Base-by-base conservation (phyloP, 2,329 filamentous ascomycete genomes). In the Plectosphaerella plurivora region DNA sequence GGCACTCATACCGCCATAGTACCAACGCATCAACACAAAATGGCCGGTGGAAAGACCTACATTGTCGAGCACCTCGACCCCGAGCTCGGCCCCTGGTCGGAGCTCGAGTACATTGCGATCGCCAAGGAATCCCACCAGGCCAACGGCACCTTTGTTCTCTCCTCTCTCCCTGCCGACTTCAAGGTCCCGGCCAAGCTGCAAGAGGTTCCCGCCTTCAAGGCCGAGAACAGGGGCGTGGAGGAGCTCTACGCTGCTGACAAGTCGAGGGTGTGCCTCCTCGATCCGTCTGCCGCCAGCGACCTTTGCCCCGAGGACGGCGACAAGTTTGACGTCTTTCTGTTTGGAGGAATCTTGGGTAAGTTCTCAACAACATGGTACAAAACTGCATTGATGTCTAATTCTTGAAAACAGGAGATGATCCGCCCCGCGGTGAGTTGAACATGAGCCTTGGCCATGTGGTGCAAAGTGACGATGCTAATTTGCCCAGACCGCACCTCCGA, bases 1-100 rank as follows among this genome's bases (percentile, higher is more conserved):
- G 8, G 11, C 28, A 33, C 28, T 12, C 28, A 33, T 33, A 12
- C 28, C 45, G 24, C 8, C 4, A 5, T 12, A 33, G 9, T 12
- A 33, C 8, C 28, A 33, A 33, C 28, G 9, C 28, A 12, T 3
- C 28, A 18, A 44, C 11, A 22, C 41, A 44, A 2, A 18, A 44
- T 44, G 41, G 16, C 48, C 10, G 39, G 39, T 9, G 67, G 68
- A 59, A 89, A 91, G 71, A 92, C 85, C 44, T 97, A 94, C 73
- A 89, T 97, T 63, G 92, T 97, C 62, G 93, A 97, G 76, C 93
- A 99, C 72, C 85, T 99, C 59, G 94, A 99, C 73, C 87, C 89
- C 41, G 94, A 99, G 71, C 81, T 99, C 28, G 94, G 95, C 35
- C 82, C 84, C 41, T 99, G 94, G 94, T 97, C 94, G 22, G 85